A percentile compares a stretch with the other conserved stretches of the same genome.
These are phyloP conservation scores for Backusella mclennaniae DNA, from an alignment of 192 early-diverging fungal genomes.

Conservation along the genomic window DNA sequence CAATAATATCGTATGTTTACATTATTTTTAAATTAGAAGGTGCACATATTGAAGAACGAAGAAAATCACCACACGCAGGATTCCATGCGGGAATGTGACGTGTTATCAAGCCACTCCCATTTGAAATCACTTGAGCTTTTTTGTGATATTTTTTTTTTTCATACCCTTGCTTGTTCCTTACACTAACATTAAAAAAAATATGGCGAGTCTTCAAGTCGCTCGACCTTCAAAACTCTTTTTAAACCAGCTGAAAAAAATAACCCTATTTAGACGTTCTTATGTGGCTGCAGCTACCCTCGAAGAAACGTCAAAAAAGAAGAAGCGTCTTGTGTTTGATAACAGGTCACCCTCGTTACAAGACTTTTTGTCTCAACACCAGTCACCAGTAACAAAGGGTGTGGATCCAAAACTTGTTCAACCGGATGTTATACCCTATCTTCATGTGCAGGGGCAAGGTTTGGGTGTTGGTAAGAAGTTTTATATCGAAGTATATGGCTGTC, in stretches of 20 bases:
- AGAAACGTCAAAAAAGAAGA: conserved; percentile 22
- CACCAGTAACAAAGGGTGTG: conserved; percentile 1
- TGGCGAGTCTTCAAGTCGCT: background rate
- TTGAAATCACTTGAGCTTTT: background rate
- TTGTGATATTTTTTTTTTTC: background rate
- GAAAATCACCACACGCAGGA: background rate
- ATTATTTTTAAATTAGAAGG: background rate
- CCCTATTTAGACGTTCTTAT: background rate
- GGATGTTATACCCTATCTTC: conserved; percentile 45
- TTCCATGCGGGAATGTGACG: background rate
- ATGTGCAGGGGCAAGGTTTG: conserved; percentile 36
- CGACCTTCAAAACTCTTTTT: background rate
- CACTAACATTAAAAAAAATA: background rate
- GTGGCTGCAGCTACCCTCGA: background rate
- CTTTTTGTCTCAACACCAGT: conserved; percentile 32
- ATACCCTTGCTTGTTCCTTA: background rate
- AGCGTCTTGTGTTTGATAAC: conserved; percentile 45
- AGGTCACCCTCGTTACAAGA: conserved; percentile 47
- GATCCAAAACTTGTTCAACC: conserved; percentile 2
- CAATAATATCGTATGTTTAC: background rate
- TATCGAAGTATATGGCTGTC: conserved; percentile 80
- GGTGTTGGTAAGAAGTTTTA: conserved; percentile 66
- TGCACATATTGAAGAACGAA: background rate
- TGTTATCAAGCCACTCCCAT: background rate
- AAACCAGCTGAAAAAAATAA: background rate